Evolutionary conservation across 441 rosid genomes (phyloP), one percentile per base, ranked within the genome.

Genomic region (Caryocar brasiliense): DNA sequence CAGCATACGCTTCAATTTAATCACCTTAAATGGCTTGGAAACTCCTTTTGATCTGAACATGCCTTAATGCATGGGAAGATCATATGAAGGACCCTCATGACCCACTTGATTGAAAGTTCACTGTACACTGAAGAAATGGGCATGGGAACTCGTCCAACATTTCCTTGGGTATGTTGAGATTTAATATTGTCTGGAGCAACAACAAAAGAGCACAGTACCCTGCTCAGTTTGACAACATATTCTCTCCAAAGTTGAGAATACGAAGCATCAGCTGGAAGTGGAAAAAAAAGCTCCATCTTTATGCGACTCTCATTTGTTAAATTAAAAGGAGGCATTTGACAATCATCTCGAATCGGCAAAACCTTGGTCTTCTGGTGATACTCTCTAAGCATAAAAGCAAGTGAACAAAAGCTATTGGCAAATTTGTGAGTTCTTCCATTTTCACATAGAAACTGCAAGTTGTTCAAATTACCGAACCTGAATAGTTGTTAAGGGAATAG

Each of bases 331-430:
- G 67, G 63, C 51, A 61, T 39, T 33, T 61, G 68, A 57, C 38
- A 30, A 62, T 68, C 68, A 23, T 69, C 58, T 44, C 47, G 71
- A 7, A 23, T 13, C 36, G 67, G 40, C 37, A 54, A 56, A 56
- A 59, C 70, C 62, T 59, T 74, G 32, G 23, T 57, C 42, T 63
- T 73, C 66, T 53, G 76, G 66, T 64, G 55, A 64, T 61, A 66
- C 55, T 82, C 90, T 67, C 76, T 80, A 56, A 85, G 63, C 77
- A 78, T 45, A 60, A 82, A 82, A 54, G 79, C 78, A 66, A 72
- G 82, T 19, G 90, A 79, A 64, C 94, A 85, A 58, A 77, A 85
- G 78, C 94, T 79, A 62, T 85, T 85, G 27, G 94, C 86, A 65
- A 85, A 80, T 71, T 85, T 85, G 36, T 85, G 85, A 52, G 78